Conservation (phyloP, 371 early-diverging fungal genomes). For the Umbelopsis sp. region DNA sequence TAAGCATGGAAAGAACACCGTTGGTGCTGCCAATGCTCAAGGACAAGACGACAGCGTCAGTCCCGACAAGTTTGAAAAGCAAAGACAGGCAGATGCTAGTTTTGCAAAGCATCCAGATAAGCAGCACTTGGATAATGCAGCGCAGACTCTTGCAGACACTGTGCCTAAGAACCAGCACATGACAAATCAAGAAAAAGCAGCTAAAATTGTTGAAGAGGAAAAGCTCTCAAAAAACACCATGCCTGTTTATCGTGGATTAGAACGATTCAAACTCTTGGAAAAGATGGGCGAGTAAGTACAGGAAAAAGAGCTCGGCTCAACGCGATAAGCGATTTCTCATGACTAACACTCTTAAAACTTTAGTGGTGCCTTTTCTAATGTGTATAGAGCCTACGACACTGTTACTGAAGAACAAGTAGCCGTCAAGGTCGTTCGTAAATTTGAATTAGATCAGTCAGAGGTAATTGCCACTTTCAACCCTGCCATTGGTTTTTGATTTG, state of each 20-base stretch:
- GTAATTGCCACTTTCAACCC: background rate
- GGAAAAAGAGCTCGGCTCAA: background rate
- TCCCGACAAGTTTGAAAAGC: conserved; percentile 1
- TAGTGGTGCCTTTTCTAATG: conserved; percentile 76
- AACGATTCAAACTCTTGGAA: conserved; percentile 38
- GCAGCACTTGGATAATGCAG: background rate
- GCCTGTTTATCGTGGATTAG: conserved; percentile 43
- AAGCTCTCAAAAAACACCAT: conserved; percentile 28
- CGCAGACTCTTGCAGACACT: conserved; percentile 2
- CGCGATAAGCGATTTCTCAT: background rate
- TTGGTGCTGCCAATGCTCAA: background rate
- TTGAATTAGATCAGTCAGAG: conserved; percentile 28
- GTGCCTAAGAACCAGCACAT: background rate
- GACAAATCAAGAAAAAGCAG: conserved; percentile 19
- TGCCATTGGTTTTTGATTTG: too few relatives aligned
- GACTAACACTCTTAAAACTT: background rate
- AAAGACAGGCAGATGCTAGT: background rate
- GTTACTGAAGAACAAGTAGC: conserved; percentile 60
- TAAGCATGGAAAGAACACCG: conserved; percentile 1
- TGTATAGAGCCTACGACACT: conserved; percentile 62
- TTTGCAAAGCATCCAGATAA: conserved; percentile 1
- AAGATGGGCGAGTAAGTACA: conserved; percentile 60
- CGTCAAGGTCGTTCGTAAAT: conserved; percentile 69
- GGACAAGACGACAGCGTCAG: background rate
- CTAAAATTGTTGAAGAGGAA: conserved; percentile 24